These are phyloP conservation scores for Fraxinus latifolia DNA, from an alignment of 305 asterid genomes.

Conservation along the genomic window DNA sequence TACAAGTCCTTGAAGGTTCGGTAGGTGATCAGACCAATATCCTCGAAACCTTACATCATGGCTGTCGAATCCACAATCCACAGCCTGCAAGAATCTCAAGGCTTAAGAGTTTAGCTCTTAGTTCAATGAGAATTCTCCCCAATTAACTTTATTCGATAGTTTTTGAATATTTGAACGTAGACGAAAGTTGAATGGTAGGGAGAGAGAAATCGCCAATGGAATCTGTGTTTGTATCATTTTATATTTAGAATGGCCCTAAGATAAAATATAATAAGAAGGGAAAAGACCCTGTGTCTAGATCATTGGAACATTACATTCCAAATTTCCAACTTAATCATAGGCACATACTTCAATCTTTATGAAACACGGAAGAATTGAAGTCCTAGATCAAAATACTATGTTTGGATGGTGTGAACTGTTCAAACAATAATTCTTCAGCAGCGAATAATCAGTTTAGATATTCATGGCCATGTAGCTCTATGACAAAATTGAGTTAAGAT, in stretches of 20 bases:
- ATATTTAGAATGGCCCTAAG: not conserved
- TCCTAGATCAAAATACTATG: not conserved
- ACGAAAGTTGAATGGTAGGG: not conserved
- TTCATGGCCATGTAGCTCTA: not conserved
- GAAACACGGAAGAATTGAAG: not conserved
- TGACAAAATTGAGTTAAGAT: not conserved
- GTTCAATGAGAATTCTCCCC: not conserved
- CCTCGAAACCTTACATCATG: not conserved
- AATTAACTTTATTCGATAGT: not conserved
- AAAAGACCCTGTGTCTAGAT: not conserved
- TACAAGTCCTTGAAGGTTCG: not conserved
- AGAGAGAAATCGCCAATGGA: not conserved
- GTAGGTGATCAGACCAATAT: not conserved
- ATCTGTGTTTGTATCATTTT: not conserved
- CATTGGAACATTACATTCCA: not conserved
- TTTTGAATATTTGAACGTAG: not conserved
- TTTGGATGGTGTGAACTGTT: not conserved
- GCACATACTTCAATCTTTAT: not conserved
- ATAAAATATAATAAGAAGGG: not conserved
- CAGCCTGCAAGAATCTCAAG: not conserved
- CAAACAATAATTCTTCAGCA: no score
- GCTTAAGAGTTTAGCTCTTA: not conserved
- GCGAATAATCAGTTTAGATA: not conserved
- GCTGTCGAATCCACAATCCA: not conserved
- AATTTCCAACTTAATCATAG: not conserved